Conservation (phyloP, 108 stramenopile genomes). For the Pseudonitzschia multistriata region DNA sequence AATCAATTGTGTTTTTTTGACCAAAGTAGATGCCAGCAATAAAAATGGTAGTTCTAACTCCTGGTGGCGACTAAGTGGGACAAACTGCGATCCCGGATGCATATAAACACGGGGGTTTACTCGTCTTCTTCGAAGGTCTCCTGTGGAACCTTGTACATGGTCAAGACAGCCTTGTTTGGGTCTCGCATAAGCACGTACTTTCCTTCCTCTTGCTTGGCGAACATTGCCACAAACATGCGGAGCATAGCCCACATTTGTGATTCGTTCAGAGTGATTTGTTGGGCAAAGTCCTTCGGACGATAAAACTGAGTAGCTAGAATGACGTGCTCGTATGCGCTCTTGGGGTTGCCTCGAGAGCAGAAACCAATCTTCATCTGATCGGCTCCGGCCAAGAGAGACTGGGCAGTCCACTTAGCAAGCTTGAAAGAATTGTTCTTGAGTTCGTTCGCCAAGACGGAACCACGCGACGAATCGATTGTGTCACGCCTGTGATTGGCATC, state of each 20-base stretch:
- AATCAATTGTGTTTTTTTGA: too few species aligned
- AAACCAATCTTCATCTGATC: constrained; percentile 98
- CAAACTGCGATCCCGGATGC: not conserved
- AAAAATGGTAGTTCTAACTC: too few species aligned
- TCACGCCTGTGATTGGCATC: constrained; percentile 65
- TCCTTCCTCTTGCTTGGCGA: constrained; percentile 85
- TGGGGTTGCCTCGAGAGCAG: constrained; percentile 77
- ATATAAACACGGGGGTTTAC: not conserved
- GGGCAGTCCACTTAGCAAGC: constrained; percentile 97
- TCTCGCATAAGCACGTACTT: constrained; percentile 98
- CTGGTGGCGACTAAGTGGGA: not conserved
- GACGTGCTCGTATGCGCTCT: constrained; percentile 88
- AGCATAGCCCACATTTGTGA: constrained; percentile 98
- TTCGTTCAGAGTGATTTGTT: constrained; percentile 91
- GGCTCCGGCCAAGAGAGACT: constrained; percentile 93
- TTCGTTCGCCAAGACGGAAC: constrained; percentile 95
- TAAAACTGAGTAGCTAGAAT: constrained; percentile 95
- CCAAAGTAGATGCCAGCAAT: too few species aligned
- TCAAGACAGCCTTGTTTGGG: constrained; percentile 92
- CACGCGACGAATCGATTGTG: constrained; percentile 93
- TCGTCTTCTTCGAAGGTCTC: constrained; percentile 92
- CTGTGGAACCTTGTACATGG: constrained; percentile 91
- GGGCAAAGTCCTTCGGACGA: constrained; percentile 95
- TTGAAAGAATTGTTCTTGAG: constrained; percentile 98
- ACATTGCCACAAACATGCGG: constrained; percentile 90